Base-by-base conservation (phyloP, 2,329 filamentous ascomycete genomes). In the Pseudocercospora musae region DNA sequence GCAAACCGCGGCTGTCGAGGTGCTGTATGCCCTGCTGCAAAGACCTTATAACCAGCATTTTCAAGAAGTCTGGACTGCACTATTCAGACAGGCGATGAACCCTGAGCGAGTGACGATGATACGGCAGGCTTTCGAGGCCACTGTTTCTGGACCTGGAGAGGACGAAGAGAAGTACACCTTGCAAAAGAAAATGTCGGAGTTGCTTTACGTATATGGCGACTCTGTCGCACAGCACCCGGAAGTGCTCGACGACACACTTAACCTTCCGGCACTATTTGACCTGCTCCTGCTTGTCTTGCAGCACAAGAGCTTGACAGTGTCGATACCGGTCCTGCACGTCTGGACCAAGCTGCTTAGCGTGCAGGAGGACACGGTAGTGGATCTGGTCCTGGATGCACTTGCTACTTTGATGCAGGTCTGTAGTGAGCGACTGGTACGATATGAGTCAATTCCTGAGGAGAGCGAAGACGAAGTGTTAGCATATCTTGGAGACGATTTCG, bases 131-230 rank as follows among this genome's bases (percentile, higher is more conserved):
- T 75, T 73, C 53, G 69, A 74, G 52, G 64, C 62, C 21, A 66
- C 72, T 25, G 59, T 65, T 13, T 63, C 65, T 11, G 62, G 56
- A 13, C 68, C 91, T 2, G 85, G 91, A 62, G 89, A 96, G 69
- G 87, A 96, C 62, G 91, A 97, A 68, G 92, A 96, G 71, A 96
- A 92, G 74, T 98, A 99, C 74, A 87, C 91, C 59, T 87, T 97
- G 69, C 87, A 91, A 44, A 98, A 98, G 79, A 97, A 96, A 77
- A 86, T 98, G 52, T 92, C 93, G 0, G 95, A 99, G 85, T 90
- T 96, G 80, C 81, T 97, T 9, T 94, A 93, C 23, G 91, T 90
- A 70, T 81, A 97, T 15, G 92, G 90, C 18, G 89, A 90, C 66
- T 94, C 93, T 71, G 84, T 97, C 63, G 91, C 95, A 71, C 86